Conservation (phyloP, 768 basidiomycete genomes). For the Podaxis sp. region DNA sequence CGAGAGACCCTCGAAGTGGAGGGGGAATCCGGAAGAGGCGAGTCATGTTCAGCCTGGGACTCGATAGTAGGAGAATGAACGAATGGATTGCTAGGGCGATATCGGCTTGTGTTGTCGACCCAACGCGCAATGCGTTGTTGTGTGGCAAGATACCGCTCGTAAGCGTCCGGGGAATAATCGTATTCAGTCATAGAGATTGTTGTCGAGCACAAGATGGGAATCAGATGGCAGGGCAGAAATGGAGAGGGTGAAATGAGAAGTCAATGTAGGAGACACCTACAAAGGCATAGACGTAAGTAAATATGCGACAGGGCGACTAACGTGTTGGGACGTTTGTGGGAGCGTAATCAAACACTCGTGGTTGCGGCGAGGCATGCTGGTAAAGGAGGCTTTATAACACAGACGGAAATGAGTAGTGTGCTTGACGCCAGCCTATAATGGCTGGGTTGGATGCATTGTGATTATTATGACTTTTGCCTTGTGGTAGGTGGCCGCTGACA, state of each 20-base stretch:
- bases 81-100: conserved; percentile 15
- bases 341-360: conserved; percentile 1
- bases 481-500: neutral
- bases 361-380: neutral
- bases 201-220: neutral
- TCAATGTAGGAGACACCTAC: neutral
- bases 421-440: neutral
- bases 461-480: neutral
- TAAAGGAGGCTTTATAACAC: neutral
- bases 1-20: neutral
- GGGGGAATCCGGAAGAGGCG: neutral
- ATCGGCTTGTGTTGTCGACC: conserved; percentile 12
- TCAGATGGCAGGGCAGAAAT: neutral
- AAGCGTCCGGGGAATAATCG: conserved; percentile 17
- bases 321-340: neutral
- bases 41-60: neutral
- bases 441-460: neutral
- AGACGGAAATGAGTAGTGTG: neutral
- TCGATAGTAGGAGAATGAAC: neutral
- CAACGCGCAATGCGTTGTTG: conserved; percentile 16
- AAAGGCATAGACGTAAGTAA: conserved; percentile 1
- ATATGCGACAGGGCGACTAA: neutral
- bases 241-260: neutral
- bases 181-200: conserved; percentile 17
- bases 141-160: conserved; percentile 17